Base-by-base conservation (phyloP, 306 rosid species). In the Trifolium repens region DNA sequence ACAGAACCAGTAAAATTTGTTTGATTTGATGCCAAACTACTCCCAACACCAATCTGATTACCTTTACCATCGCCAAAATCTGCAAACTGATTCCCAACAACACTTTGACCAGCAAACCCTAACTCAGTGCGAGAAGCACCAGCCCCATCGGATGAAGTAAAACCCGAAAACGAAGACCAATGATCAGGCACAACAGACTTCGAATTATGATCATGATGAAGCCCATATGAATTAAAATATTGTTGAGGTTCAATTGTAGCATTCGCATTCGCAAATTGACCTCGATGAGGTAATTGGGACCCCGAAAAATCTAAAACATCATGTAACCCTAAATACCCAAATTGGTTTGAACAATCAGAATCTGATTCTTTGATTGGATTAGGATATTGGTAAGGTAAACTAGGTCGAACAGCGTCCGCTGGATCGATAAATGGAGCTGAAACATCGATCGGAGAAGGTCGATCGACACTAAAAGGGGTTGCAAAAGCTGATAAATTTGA, bases 401-500 rank as follows among this genome's bases (percentile, higher is more conserved):
- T 82, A 46, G 67, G 9, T 24, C 17, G 72, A 19, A 39, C 39
- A 34, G 79, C 72, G 74, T 73, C 84, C n/a, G 83, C 63, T 80
- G 81, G 80, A 83, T 87, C 92, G 26, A 76, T 47, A 43, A 78
- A 77, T 5, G 89, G 90, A 76, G 71, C 63, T 1, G 87, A 77
- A 43, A 32, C 35, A 32, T 32, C 35, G 35, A 32, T 32, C 1
- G 35, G 35, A 32, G 34, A 30, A 3, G 6, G 35, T 32, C 35
- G 90, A 73, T 84, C 88, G 2, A 91, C 87, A 13, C 92, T 90
- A 32, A 94, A 94, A 7, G 99, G 97, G 0, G 87, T 89, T 0
- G 99, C 97, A 43, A 84, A 85, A 74, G 97, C 87, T 39, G 96
- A 94, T 55, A 94, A 81, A 78, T 80, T 94, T 17, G 99, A 92